Percentiles rank a stretch among this genome's conserved stretches.
Evolutionary conservation across 495 filamentous ascomycete genomes (phyloP).

Genomic region (Penicillium nucicola): DNA sequence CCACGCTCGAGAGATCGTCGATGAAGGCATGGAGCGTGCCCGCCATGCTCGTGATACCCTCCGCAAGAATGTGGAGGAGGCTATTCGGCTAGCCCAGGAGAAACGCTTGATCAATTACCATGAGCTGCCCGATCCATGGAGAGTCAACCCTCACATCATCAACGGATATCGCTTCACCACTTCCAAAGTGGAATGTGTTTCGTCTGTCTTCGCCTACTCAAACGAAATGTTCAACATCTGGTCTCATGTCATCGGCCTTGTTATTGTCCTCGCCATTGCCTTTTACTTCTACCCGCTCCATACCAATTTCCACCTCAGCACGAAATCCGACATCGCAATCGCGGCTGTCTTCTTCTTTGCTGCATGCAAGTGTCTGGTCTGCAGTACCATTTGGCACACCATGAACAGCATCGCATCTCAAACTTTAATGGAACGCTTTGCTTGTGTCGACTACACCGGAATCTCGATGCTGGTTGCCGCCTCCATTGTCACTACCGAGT

Average conservation of each 20-base stretch:
- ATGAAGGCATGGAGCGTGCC: constrained; percentile 79
- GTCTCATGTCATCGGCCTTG: constrained; percentile 84
- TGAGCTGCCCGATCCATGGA: constrained; percentile 88
- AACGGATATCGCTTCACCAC: constrained; percentile 91
- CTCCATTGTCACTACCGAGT: constrained; percentile 97
- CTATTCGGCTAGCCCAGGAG: constrained; percentile 74
- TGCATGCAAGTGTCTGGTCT: constrained; percentile 92
- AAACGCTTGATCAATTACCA: constrained; percentile 82
- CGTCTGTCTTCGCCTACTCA: constrained; percentile 75
- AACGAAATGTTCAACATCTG: constrained; percentile 99
- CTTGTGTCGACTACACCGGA: constrained; percentile 97
- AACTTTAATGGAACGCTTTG: constrained; percentile 87
- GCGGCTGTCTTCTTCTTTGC: constrained; percentile 96
- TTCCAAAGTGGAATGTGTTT: constrained; percentile 80
- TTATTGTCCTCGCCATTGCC: constrained; percentile 83
- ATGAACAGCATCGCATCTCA: constrained; percentile 95
- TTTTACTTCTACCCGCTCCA: constrained; percentile 95
- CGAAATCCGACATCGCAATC: constrained; percentile 81
- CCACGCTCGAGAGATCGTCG: constrained; percentile 73
- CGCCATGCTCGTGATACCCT: constrained; percentile 71
- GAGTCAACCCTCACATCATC: constrained; percentile 89
- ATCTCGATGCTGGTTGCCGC: constrained; percentile 95
- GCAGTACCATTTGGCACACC: constrained; percentile 95
- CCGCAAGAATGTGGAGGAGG: constrained; percentile 75
- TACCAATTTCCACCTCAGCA: constrained; percentile 80